Base-by-base conservation (phyloP, 2,329 filamentous ascomycete species). In the Dothistroma septosporum region DNA sequence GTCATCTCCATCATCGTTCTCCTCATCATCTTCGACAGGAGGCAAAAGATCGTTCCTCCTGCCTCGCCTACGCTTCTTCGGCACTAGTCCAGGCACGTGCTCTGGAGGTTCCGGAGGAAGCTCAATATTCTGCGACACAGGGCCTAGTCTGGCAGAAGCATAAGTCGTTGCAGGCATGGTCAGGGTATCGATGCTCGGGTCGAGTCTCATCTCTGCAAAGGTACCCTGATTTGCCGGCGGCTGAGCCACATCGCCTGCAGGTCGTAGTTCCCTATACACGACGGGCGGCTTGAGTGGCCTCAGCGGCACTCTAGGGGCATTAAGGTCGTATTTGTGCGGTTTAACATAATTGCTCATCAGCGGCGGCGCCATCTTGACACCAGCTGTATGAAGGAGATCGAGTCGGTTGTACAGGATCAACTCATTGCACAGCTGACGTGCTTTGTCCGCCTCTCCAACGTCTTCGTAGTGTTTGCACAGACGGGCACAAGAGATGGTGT, bases 391-490 rank as follows among this genome's bases (percentile, higher is more conserved):
- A 41, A 72, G 63, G 32, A 69, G 61, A 52, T 72, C 68, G 28
- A 63, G 64, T n/a, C 65, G 59, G 53, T 81, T 81, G 32, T 92
- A 77, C 33, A 85, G 80, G 67, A 93, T 83, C 9, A 90, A 87
- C 72, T 95, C 88, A 35, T 88, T 88, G 53, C 90, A 85, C 55
- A 92, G 84, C 61, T 89, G 86, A 61, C 92, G 84, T 1, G 92
- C 92, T 69, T 91, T 86, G 69, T 92, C 88, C 22, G 84, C 86
- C 76, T 88, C 85, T 64, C 87, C 87, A 49, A 83, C 83, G 64
- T 62, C 72, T 72, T 95, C 91, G 70, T 95, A 96, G 74, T 97
- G 85, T 69, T 89, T 92, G 12, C 91, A 91, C 10, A 97, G 80
- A 68, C 55, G 57, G 12, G 64, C 66, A 24, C 63, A 61, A 5